These are phyloP conservation scores for Cryphonectria parasitica DNA, from an alignment of 2,329 filamentous ascomycete genomes.

Conservation along the genomic window DNA sequence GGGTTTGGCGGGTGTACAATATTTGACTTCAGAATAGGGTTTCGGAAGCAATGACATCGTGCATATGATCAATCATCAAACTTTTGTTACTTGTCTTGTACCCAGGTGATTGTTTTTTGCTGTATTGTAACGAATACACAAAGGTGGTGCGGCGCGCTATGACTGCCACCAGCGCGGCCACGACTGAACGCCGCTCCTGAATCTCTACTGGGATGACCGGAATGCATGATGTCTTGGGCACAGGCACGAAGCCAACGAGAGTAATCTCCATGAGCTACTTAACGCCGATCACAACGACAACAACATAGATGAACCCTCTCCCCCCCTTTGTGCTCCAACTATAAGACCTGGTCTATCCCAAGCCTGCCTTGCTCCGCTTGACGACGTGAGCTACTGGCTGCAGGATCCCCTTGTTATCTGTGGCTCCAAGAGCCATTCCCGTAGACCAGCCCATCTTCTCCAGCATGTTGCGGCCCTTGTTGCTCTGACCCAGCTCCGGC, in stretches of 20 bases:
- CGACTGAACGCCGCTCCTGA: neutral
- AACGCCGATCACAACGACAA: neutral
- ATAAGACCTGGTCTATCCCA: constrained; percentile 58
- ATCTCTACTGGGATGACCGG: neutral
- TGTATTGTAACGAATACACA: neutral
- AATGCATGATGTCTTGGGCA: neutral
- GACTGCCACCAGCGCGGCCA: neutral
- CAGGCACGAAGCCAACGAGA: neutral
- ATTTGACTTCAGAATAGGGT: constrained; percentile 64
- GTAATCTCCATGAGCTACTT: neutral
- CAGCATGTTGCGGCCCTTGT: constrained; percentile 83
- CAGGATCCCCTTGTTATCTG: constrained; percentile 85
- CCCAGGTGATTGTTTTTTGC: neutral
- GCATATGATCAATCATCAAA: constrained; percentile 52
- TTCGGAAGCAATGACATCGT: constrained; percentile 66
- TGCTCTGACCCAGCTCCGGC: constrained; percentile 80
- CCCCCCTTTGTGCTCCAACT: too few relatives aligned
- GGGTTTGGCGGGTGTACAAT: constrained; percentile 76
- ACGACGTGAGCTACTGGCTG: constrained; percentile 85
- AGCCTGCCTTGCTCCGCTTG: constrained; percentile 81
- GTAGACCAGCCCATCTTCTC: constrained; percentile 97
- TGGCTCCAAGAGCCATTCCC: constrained; percentile 80
- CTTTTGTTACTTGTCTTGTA: neutral
- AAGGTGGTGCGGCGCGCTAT: neutral
- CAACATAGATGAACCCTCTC: neutral